A percentile compares a stretch with the other conserved stretches of the same genome.
Conservation (phyloP, 164 flowering plant genomes). For the Umbilicus rupestris region DNA sequence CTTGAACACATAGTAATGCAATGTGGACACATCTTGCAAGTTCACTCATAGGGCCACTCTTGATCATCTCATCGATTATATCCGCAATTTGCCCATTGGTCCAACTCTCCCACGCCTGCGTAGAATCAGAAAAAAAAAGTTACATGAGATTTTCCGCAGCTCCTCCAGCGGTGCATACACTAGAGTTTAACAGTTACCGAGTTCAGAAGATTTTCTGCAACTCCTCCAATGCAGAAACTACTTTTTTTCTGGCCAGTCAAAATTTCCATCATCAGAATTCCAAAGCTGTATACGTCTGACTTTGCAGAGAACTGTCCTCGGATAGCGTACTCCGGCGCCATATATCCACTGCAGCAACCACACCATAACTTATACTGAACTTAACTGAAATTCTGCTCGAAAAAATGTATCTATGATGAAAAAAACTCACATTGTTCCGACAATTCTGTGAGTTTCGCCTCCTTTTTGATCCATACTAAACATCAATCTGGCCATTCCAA, state of each 20-base stretch:
- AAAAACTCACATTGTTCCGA: conserved; percentile 3
- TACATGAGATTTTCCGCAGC: neutral
- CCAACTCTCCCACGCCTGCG: conserved; percentile 48
- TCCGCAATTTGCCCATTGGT: conserved; percentile 18
- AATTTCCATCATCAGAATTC: neutral
- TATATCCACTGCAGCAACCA: conserved; percentile 1
- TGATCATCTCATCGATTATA: conserved; percentile 18
- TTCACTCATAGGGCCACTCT: conserved; percentile 16
- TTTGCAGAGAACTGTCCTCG: conserved; percentile 4
- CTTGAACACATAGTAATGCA: conserved; percentile 43
- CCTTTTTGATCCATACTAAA: neutral
- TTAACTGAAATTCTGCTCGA: too few relatives aligned
- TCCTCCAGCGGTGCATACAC: too few relatives aligned
- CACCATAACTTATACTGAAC: neutral
- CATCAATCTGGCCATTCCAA: conserved; percentile 1
- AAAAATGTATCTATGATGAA: too few relatives aligned
- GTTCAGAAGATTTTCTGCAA: conserved; percentile 1
- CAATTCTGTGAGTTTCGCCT: neutral
- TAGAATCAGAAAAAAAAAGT: neutral
- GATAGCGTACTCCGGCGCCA: conserved; percentile 10
- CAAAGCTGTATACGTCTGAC: conserved; percentile 10
- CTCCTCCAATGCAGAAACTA: conserved; percentile 2
- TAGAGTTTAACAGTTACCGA: too few relatives aligned
- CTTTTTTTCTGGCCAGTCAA: conserved; percentile 7
- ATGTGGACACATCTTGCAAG: conserved; percentile 38